Conservation (phyloP, 2,329 filamentous ascomycete species). For the Penicillium sp. region DNA sequence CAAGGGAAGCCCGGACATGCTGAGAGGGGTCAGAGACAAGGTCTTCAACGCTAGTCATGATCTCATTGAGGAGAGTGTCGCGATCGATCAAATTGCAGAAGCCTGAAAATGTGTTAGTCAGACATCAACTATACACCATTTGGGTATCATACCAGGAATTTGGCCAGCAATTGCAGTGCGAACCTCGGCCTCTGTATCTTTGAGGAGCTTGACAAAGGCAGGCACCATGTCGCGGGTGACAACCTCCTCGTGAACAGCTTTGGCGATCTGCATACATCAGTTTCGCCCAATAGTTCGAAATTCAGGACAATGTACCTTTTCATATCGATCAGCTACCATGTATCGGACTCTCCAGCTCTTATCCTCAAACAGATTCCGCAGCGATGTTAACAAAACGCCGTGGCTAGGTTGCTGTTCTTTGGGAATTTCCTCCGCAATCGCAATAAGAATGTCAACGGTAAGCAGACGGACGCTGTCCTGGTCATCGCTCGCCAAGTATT, state of each 20-base stretch:
- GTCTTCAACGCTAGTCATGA: constrained; percentile 95
- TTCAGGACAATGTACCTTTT: constrained; percentile 67
- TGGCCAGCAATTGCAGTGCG: constrained; percentile 95
- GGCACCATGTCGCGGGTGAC: constrained; percentile 91
- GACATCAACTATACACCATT: constrained; percentile 20
- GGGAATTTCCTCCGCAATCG: constrained; percentile 93
- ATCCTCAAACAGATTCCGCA: constrained; percentile 93
- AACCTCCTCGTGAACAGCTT: constrained; percentile 96
- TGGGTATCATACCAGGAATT: constrained; percentile 66
- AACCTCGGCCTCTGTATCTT: constrained; percentile 97
- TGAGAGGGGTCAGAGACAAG: constrained; percentile 94
- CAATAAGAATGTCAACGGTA: constrained; percentile 93
- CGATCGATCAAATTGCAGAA: constrained; percentile 90
- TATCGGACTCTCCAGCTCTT: constrained; percentile 99
- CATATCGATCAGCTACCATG: constrained; percentile 98
- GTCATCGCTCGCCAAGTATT: constrained; percentile 92
- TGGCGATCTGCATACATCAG: constrained; percentile 70
- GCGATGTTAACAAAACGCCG: constrained; percentile 82
- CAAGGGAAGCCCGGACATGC: constrained; percentile 91
- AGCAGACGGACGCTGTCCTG: constrained; percentile 95
- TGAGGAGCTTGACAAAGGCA: constrained; percentile 94
- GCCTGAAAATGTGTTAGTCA: constrained; percentile 49
- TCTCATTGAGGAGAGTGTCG: constrained; percentile 84
- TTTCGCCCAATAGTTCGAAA: neutral
- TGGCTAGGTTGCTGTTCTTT: constrained; percentile 98